Evolutionary conservation across 1,284 basidiomycete genomes (phyloP), one percentile per base, ranked within the genome.

Genomic region (Polyporus tsugae): DNA sequence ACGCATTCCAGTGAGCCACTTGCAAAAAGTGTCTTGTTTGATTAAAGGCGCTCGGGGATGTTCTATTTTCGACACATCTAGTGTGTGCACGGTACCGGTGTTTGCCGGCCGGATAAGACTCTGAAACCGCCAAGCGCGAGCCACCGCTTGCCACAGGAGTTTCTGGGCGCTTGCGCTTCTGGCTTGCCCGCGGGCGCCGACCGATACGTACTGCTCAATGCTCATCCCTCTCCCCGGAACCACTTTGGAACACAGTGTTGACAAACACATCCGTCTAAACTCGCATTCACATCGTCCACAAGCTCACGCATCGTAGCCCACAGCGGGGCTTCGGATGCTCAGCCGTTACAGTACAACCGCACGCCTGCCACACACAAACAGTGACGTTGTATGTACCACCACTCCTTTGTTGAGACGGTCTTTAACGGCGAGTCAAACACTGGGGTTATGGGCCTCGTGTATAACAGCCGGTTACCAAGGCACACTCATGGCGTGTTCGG

Each of bases 381-480:
- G 22, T 29, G 22, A 55, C 52, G 17, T 55, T 52, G 29, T 55
- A 33, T 55, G 29, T 29, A 25, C 33, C 29, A 35, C 52, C 33
- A 15, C 52, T 55, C 15, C 52, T 55, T 4, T 29, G 29, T 15
- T 55, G 49, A 55, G 17, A 33, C 29, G 29, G 22, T 35, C 29
- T 15, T 33, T 53, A 53, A 29, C 52, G 22, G 22, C 13, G 17
- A 15, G 17, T 55, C 29, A 25, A 11, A 55, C 19, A 1, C 2
- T 55, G 52, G 44, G 44, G 22, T 11, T 29, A 52, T 29, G 22
- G 22, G 15, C 52, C 52, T 19, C 29, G 39, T 22, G 22, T 25
- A 58, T 44, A 61, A 64, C 53, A 64, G 63, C 63, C 63, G 63
- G 63, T 64, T 64, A 35, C 63, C 63, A 64, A 22, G 63, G 55